A percentile compares a stretch with the other conserved stretches of the same genome.
These are phyloP conservation scores for Ramularia collo-cygni DNA, from an alignment of 2,329 filamentous ascomycete species.

Conservation along the genomic window DNA sequence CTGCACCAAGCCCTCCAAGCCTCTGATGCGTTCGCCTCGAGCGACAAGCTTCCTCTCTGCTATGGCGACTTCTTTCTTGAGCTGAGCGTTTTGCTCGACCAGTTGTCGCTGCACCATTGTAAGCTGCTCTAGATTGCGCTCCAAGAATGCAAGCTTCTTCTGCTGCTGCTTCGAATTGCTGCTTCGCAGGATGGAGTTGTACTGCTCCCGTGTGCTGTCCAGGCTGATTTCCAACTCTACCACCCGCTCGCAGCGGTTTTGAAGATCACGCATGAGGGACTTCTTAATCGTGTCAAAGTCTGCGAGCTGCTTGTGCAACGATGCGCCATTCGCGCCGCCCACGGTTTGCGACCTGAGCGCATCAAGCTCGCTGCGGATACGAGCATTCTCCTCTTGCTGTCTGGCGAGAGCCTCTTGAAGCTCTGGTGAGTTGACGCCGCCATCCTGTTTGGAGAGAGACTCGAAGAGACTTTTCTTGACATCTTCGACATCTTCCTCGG, in stretches of 20 bases:
- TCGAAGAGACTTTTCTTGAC: conserved; percentile 73
- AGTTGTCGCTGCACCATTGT: conserved; percentile 96
- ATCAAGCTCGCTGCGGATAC: conserved; percentile 73
- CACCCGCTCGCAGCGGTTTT: conserved; percentile 93
- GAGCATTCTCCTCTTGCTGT: conserved; percentile 74
- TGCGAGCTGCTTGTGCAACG: conserved; percentile 92
- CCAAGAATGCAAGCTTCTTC: conserved; percentile 99
- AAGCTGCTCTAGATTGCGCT: conserved; percentile 94
- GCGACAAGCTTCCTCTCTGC: conserved; percentile 96
- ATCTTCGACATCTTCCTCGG: conserved; percentile 72
- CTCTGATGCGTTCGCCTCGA: conserved; percentile 92
- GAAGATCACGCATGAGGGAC: conserved; percentile 94
- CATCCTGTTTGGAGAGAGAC: conserved; percentile 58
- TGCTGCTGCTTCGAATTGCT: conserved; percentile 98
- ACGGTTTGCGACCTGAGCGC: conserved; percentile 66
- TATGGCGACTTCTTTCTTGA: conserved; percentile 99
- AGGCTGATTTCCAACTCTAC: conserved; percentile 97
- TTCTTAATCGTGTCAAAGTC: conserved; percentile 99
- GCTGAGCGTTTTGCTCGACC: conserved; percentile 90
- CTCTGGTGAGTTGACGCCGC: conserved; percentile 49
- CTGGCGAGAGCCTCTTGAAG: conserved; percentile 64
- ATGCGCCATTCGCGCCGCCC: conserved; percentile 57
- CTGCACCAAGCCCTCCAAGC: conserved; percentile 82
- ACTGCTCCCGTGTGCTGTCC: conserved; percentile 95
- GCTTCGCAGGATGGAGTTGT: conserved; percentile 94